Conservation (phyloP, 1,284 basidiomycete genomes). For the Boletus smithii region DNA sequence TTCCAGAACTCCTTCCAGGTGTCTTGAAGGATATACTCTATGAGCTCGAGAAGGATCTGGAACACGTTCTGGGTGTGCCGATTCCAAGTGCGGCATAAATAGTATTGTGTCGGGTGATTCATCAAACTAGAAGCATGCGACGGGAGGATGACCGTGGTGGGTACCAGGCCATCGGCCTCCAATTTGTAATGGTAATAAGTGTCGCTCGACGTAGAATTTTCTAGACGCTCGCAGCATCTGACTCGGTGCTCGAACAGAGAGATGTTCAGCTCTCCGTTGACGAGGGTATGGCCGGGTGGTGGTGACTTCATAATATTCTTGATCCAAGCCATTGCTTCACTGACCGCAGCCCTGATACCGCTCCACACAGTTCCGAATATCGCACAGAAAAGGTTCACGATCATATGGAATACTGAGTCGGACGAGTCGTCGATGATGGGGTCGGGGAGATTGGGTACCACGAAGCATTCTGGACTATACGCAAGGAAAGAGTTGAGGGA, state of each 20-base stretch:
- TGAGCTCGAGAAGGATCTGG: slow-evolving; percentile 18
- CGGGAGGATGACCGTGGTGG: slow-evolving; percentile 12
- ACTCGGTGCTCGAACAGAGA: slow-evolving; percentile 26
- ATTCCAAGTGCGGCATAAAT: slow-evolving; percentile 21
- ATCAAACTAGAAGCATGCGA: slow-evolving; percentile 2
- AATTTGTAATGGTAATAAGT: slow-evolving; percentile 11
- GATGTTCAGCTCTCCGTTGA: slow-evolving; percentile 25
- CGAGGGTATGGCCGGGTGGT: slow-evolving; percentile 19
- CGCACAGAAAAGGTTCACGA: slow-evolving; percentile 14
- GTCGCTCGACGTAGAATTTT: neutral
- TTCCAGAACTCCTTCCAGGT: neutral
- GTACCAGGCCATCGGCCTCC: slow-evolving; percentile 7
- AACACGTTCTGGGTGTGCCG: slow-evolving; percentile 17
- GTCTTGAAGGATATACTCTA: slow-evolving; percentile 16
- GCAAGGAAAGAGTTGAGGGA: slow-evolving; percentile 25
- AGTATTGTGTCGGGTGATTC: slow-evolving; percentile 13
- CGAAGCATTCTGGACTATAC: slow-evolving; percentile 14
- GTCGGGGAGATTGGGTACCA: slow-evolving; percentile 1
- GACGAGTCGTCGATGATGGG: slow-evolving; percentile 5
- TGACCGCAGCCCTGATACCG: slow-evolving; percentile 7
- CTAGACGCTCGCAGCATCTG: slow-evolving; percentile 7
- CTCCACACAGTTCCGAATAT: slow-evolving; percentile 8
- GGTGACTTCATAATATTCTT: slow-evolving; percentile 4
- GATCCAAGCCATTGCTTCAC: slow-evolving; percentile 3
- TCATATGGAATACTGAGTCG: slow-evolving; percentile 13